Evolutionary conservation across 106 monocot species (phyloP).

Genomic region (Acanthochlamys bracteata): DNA sequence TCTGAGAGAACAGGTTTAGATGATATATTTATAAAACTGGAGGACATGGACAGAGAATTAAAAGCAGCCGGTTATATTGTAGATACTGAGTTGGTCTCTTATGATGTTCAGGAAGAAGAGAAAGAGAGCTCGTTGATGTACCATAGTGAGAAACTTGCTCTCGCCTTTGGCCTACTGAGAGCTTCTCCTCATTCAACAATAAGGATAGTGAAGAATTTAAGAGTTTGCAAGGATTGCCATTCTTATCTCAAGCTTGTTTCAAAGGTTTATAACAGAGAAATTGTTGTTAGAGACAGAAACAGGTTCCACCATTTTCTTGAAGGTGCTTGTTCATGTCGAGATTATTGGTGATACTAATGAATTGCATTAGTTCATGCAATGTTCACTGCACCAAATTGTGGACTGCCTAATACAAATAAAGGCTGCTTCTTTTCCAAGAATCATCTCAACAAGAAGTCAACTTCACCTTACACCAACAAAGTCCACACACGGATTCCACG

Average conservation of each 20-base stretch:
- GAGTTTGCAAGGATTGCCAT: conserved; percentile 26
- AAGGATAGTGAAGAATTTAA: conserved; percentile 28
- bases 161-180: conserved; percentile 22
- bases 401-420: too few species aligned
- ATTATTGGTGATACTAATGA: conserved; percentile 29
- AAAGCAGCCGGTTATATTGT: conserved; percentile 12
- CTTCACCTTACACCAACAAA: too few species aligned
- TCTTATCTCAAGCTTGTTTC: conserved; percentile 19
- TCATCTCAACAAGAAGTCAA: too few species aligned
- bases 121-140: conserved; percentile 18
- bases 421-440: too few species aligned
- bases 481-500: too few species aligned
- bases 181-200: conserved; percentile 3
- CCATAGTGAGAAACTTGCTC: conserved; percentile 34
- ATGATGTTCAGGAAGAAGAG: conserved; percentile 34
- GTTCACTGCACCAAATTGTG: too few species aligned
- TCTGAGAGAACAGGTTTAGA: conserved; percentile 7
- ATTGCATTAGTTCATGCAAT: too few species aligned
- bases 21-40: conserved; percentile 15
- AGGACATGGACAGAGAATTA: conserved; percentile 13
- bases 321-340: conserved; percentile 20
- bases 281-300: conserved; percentile 16
- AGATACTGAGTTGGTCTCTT: conserved; percentile 19
- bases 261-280: conserved; percentile 12
- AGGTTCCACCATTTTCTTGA: conserved; percentile 23